These are phyloP conservation scores for Rutstroemia sp. DNA, from an alignment of 2,329 filamentous ascomycete genomes.

Conservation along the genomic window DNA sequence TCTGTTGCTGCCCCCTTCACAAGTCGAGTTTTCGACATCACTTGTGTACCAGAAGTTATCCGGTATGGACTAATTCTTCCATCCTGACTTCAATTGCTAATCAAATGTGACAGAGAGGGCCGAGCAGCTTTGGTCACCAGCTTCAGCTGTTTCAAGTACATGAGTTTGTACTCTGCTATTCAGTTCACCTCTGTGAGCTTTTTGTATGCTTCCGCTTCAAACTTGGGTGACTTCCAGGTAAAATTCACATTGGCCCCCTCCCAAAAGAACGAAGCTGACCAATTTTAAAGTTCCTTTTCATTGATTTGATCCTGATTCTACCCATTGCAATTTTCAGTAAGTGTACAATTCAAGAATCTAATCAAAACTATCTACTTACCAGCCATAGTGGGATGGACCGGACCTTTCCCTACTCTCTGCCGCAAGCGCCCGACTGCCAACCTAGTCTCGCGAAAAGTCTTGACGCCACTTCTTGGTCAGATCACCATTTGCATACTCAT, in stretches of 20 bases:
- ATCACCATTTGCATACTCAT: slow-evolving; percentile 73
- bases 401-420: slow-evolving; percentile 68
- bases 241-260: not conserved
- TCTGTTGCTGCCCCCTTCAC: slow-evolving; percentile 98
- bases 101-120: slow-evolving; percentile 54
- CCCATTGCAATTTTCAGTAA: slow-evolving; percentile 92
- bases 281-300: slow-evolving; percentile 68
- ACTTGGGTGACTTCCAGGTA: slow-evolving; percentile 90
- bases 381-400: slow-evolving; percentile 91
- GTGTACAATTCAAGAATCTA: slow-evolving; percentile 21
- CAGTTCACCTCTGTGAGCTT: slow-evolving; percentile 98
- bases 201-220: slow-evolving; percentile 86
- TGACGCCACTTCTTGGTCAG: slow-evolving; percentile 83
- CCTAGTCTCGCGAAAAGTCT: slow-evolving; percentile 84
- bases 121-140: slow-evolving; percentile 93
- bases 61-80: slow-evolving; percentile 39
- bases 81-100: slow-evolving; percentile 10
- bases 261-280: slow-evolving; percentile 1
- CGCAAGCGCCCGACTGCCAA: slow-evolving; percentile 86
- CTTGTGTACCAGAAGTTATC: slow-evolving; percentile 89
- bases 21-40: slow-evolving; percentile 90
- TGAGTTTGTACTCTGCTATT: slow-evolving; percentile 98
- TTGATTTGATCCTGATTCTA: slow-evolving; percentile 85
- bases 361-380: slow-evolving; percentile 27
- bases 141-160: slow-evolving; percentile 99